These are phyloP conservation scores for Globisporangium carolinianum DNA, from an alignment of 352 stramenopile genomes.

Conservation along the genomic window DNA sequence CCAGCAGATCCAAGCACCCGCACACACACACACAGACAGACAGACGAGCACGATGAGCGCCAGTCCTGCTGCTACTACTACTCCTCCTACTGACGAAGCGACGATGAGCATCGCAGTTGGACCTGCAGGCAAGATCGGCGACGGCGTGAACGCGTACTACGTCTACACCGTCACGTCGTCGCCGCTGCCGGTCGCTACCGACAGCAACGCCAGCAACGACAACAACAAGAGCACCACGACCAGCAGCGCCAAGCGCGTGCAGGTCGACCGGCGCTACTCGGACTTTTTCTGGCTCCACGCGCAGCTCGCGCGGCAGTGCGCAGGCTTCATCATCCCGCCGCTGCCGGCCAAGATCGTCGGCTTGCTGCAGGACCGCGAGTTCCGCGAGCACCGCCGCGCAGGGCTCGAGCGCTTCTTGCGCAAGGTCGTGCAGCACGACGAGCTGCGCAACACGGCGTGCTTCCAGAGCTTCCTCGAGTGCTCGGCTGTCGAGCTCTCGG, in stretches of 20 bases:
- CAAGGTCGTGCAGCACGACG: constrained; percentile 73
- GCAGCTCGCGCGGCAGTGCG: constrained; percentile 54
- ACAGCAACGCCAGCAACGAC: background rate
- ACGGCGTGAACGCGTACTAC: constrained; percentile 81
- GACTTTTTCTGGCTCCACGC: constrained; percentile 81
- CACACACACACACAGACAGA: background rate
- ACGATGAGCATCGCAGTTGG: constrained; percentile 53
- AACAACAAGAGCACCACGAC: background rate
- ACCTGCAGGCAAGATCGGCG: constrained; percentile 64
- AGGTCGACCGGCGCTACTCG: constrained; percentile 80
- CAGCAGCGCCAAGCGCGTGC: background rate
- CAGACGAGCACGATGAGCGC: background rate
- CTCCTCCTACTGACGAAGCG: background rate
- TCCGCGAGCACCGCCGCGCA: constrained; percentile 65
- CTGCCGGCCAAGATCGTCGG: constrained; percentile 74
- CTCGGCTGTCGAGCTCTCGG: constrained; percentile 65
- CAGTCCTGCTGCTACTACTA: too few species aligned
- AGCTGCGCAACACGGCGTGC: constrained; percentile 58
- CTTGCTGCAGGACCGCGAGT: constrained; percentile 68
- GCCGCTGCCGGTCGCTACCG: constrained; percentile 21
- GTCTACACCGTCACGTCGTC: constrained; percentile 75
- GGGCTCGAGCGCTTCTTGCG: constrained; percentile 76
- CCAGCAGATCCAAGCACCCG: too few species aligned
- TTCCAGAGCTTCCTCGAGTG: constrained; percentile 74
- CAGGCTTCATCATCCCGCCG: constrained; percentile 79